Evolutionary conservation across 805 yeast genomes (phyloP), one percentile per base, ranked within the genome.

Genomic region (Sugiyamaella marilandica): DNA sequence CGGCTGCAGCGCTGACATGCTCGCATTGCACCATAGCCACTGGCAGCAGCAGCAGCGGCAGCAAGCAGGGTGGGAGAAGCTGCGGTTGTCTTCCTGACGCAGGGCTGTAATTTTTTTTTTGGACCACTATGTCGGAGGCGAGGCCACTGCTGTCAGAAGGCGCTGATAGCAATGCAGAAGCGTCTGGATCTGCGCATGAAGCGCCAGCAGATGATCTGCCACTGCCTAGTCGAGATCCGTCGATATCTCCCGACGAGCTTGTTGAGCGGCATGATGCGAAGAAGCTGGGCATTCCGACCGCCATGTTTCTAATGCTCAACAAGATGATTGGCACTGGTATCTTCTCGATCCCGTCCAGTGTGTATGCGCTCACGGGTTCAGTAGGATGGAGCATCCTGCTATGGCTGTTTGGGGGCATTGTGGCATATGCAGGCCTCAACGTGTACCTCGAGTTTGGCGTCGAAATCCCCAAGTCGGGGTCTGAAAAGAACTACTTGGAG

Each of bases 291-390:
- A 57, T 67, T 2, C 36, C 56, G 2, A 67, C 73, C 1, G 66
- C 74, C 1, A 60, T 65, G 16, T 67, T 69, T 32, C 61, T 84
- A 50, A 80, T 82, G 63, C 70, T 84, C 55, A 84, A 84, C 66
- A 75, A 84, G 60, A 83, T 83, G 80, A 77, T 84, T 49, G 91
- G 91, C 41, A 83, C 89, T 2, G 91, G 90, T 26, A 82, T 84
- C 36, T 84, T 84, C 66, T 74, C 83, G 39, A 80, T 86, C 2
- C 85, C 88, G 0, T 78, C 87, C 2, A 75, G 84, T 26, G 82
- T 84, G 35, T 83, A 77, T 57, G 63, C 70, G 9, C 67, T 78
- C 41, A 68, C 82, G 2, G 87, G 87, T 2, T 76, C 81, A 10
- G 83, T 83, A 5, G 87, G 86, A 10, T 68, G 76, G 45, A 65